Evolutionary conservation across 179 eudicot species (phyloP), one percentile per base, ranked within the genome.

Genomic region (Corrigiola litoralis): DNA sequence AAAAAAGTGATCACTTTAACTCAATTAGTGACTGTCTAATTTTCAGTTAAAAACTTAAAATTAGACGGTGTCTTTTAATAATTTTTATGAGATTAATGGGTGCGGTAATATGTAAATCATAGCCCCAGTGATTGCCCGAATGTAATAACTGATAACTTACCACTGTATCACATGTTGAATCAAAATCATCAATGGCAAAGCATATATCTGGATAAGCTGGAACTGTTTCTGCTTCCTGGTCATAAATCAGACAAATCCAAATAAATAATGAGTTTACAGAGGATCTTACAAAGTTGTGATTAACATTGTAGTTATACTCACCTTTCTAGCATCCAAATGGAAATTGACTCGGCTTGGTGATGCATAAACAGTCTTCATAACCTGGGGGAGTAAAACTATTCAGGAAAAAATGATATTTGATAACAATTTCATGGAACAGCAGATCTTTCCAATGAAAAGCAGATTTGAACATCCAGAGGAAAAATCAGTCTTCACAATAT

Each of bases 131-230:
- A 60, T 17, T n/a, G 48, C 27, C 52, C 23, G 3, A 17, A 54
- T 24, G 5, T 21, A 54, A 66, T 58, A 42, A 46, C 25, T 0
- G 18, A 42, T 18, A 36, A 5, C 17, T 85, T 88, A 95, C 99
- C 99, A 95, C 96, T 54, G 96, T 82, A 67, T 91, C 96, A 75
- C 91, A 83, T 54, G 99, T 91, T 69, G 97, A 95, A 83, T 95
- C 97, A 40, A 95, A 95, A 79, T 95, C 99, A 72, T 95, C 99
- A 67, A 95, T 89, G 65, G 99, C 96, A 80, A 95, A 95, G 83
- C 96, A 95, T 70, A 91, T 95, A 76, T 91, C 97, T 72, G 99
- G 99, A 80, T 91, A 91, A n/a, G 99, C 99, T 73, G 96, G 87
- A 8, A 85, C 82, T 17, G 99, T 88, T 73, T 95, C 97, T 66